A percentile compares a stretch with the other conserved stretches of the same genome.
Conservation (phyloP, 202 grass and related monocot genomes). For the Carex sylvatica region DNA sequence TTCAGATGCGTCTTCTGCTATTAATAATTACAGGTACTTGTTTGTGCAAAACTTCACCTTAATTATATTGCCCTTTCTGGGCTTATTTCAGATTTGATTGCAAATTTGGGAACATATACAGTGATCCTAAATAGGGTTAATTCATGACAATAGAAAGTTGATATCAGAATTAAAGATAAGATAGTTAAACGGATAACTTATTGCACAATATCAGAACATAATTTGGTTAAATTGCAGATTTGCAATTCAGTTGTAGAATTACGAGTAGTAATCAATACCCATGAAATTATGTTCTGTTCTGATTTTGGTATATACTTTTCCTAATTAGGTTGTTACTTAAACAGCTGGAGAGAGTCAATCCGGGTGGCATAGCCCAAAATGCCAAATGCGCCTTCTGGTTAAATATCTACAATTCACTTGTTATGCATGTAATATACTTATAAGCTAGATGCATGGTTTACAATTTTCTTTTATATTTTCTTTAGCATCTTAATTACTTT, state of each 20-base stretch:
- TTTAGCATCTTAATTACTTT: background rate
- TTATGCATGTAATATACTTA: constrained; percentile 81
- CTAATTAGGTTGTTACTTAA: constrained; percentile 75
- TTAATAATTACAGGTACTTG: constrained; percentile 74
- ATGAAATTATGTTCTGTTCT: background rate
- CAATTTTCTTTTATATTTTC: background rate
- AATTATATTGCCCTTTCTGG: background rate
- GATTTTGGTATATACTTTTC: background rate
- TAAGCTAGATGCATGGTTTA: background rate
- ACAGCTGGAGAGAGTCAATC: constrained; percentile 89
- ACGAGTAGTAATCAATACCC: background rate
- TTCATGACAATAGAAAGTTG: background rate
- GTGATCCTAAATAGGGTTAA: background rate
- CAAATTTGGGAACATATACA: background rate
- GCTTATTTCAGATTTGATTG: background rate
- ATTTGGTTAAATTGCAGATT: background rate
- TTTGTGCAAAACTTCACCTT: background rate
- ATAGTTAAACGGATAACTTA: background rate
- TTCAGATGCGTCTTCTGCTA: constrained; percentile 53
- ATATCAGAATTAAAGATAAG: background rate
- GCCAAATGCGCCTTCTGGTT: constrained; percentile 83
- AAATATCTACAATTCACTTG: constrained; percentile 91
- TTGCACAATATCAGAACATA: background rate
- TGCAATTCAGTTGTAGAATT: background rate
- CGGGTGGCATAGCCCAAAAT: constrained; percentile 44